Evolutionary conservation across 2,329 filamentous ascomycete genomes (phyloP).

Genomic region (Epicoccum sorghinum): DNA sequence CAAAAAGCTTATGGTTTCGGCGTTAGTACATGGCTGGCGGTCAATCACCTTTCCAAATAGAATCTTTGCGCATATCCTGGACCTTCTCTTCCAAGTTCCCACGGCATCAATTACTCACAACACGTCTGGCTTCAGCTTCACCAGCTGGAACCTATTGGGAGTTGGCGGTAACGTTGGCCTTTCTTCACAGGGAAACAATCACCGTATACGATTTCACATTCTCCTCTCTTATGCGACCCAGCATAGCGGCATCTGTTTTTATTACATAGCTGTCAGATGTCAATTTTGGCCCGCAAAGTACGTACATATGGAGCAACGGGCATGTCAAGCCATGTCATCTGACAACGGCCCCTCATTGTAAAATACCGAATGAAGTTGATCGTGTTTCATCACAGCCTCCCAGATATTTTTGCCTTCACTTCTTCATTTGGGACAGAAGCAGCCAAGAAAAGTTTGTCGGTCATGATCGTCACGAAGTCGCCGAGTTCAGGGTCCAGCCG

Average conservation of each 20-base stretch:
- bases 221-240: conserved; percentile 18
- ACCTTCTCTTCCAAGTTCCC: conserved; percentile 30
- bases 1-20: conserved; percentile 40
- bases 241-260: conserved; percentile 38
- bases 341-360: conserved; percentile 24
- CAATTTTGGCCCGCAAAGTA: conserved; percentile 10
- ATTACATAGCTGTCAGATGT: conserved; percentile 9
- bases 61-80: conserved; percentile 29
- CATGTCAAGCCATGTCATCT: background rate
- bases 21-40: conserved; percentile 38
- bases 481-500: conserved; percentile 17
- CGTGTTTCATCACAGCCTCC: background rate
- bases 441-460: background rate
- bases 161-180: conserved; percentile 38
- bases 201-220: conserved; percentile 3
- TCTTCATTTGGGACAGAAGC: no score
- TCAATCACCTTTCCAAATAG: conserved; percentile 29
- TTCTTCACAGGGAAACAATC: conserved; percentile 27
- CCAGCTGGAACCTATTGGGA: conserved; percentile 10
- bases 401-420: background rate
- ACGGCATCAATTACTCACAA: conserved; percentile 31
- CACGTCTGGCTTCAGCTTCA: conserved; percentile 28
- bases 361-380: conserved; percentile 28
- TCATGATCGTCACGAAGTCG: conserved; percentile 23
- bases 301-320: conserved; percentile 23